Evolutionary conservation across 1,284 basidiomycete genomes (phyloP).

Genomic region (Nidula niveotomentosa): DNA sequence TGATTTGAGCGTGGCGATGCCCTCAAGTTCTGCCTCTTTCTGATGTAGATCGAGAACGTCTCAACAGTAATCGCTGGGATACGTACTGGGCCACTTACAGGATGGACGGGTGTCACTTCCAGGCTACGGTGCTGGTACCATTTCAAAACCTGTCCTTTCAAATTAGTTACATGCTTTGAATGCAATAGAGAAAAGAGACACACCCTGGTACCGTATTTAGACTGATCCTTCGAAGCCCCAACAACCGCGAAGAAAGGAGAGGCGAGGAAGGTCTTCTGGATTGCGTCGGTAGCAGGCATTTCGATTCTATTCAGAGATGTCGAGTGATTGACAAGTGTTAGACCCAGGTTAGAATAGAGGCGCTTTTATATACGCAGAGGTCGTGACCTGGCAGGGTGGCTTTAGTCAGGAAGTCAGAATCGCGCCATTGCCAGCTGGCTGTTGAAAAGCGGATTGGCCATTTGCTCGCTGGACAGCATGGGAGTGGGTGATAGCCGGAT

Average conservation of each 20-base stretch:
- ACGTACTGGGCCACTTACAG: slow-evolving; percentile 32
- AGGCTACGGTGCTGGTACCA: slow-evolving; percentile 72
- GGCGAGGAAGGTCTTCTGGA: slow-evolving; percentile 61
- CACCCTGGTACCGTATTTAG: slow-evolving; percentile 77
- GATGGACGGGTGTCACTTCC: slow-evolving; percentile 72
- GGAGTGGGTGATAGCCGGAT: slow-evolving; percentile 2
- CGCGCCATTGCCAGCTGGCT: slow-evolving; percentile 1
- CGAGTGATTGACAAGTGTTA: not conserved
- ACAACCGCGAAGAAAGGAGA: slow-evolving; percentile 71
- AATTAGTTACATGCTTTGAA: not conserved
- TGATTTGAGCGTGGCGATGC: slow-evolving; percentile 48
- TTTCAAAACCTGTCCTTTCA: slow-evolving; percentile 53
- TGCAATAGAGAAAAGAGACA: slow-evolving; percentile 9
- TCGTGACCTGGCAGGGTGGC: not conserved
- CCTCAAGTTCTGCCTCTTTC: slow-evolving; percentile 69
- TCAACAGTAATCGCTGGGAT: not conserved
- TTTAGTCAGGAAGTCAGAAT: slow-evolving; percentile 1
- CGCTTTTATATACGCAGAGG: not conserved
- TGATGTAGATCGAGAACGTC: slow-evolving; percentile 20
- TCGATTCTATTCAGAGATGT: slow-evolving; percentile 7
- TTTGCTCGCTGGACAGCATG: not conserved
- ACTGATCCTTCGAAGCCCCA: slow-evolving; percentile 75
- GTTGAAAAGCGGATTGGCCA: not conserved
- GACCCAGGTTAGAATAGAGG: no score
- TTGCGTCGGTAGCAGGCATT: slow-evolving; percentile 18